Conservation (phyloP, 257 asterid genomes). For the Eustoma russellianum region DNA sequence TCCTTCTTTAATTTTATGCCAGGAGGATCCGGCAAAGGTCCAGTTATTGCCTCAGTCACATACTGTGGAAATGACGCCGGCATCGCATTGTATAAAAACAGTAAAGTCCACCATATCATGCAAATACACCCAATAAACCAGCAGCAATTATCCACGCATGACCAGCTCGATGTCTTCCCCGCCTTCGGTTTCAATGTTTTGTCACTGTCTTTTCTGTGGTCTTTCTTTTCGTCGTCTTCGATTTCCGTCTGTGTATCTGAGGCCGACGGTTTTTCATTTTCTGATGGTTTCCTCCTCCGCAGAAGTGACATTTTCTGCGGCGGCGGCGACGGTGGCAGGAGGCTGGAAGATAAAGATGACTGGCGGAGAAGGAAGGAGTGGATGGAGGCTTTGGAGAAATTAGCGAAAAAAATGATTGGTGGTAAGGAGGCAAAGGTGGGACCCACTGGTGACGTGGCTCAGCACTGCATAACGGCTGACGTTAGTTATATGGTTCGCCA, state of each 20-base stretch:
- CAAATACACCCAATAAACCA: slow-evolving; percentile 79
- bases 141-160: slow-evolving; percentile 73
- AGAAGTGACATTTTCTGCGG: slow-evolving; percentile 20
- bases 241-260: slow-evolving; percentile 22
- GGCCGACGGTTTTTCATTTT: slow-evolving; percentile 19
- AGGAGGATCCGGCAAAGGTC: slow-evolving; percentile 90
- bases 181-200: slow-evolving; percentile 25
- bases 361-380: neutral
- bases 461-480: neutral
- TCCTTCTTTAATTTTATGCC: slow-evolving; percentile 66
- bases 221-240: slow-evolving; percentile 12
- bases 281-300: slow-evolving; percentile 45
- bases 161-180: slow-evolving; percentile 40
- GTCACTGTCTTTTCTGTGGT: slow-evolving; percentile 18
- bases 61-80: slow-evolving; percentile 87
- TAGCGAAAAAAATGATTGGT: slow-evolving; percentile 9
- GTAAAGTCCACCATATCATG: slow-evolving; percentile 62
- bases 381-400: neutral
- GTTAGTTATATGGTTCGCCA: too few species aligned
- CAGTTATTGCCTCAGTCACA: slow-evolving; percentile 69
- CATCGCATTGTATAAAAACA: slow-evolving; percentile 67
- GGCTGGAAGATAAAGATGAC: slow-evolving; percentile 1
- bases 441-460: slow-evolving; percentile 1
- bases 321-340: neutral
- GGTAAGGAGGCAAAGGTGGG: neutral